phyloP scores from a whole-genome alignment of 768 basidiomycete species.

The Trametes gibbosa region DNA sequence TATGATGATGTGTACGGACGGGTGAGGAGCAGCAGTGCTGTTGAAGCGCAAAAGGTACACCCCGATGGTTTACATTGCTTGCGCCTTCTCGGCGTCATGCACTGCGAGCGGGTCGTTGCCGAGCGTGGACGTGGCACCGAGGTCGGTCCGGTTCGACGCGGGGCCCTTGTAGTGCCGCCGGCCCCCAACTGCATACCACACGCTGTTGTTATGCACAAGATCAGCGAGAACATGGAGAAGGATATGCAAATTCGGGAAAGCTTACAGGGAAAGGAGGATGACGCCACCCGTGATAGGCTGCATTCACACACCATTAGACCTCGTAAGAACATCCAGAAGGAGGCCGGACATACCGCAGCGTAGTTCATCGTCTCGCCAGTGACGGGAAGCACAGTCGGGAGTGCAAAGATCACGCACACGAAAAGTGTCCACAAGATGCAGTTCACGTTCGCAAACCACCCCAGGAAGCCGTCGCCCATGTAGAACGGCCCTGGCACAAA shows the following conservation, averaged over 20 bases:
- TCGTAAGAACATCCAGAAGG: neutral
- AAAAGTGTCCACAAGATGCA: slow-evolving; percentile 72
- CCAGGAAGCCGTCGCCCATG: slow-evolving; percentile 68
- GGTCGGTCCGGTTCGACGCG: slow-evolving; percentile 20
- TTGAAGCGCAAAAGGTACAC: slow-evolving; percentile 14
- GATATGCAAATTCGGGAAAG: neutral
- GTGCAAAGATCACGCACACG: slow-evolving; percentile 66
- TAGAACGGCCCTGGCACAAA: slow-evolving; percentile 89
- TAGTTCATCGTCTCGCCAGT: slow-evolving; percentile 79
- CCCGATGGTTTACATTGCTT: neutral
- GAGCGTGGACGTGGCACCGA: neutral
- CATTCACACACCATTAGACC: neutral
- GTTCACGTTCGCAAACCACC: slow-evolving; percentile 56
- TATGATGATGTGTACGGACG: neutral
- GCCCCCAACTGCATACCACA: slow-evolving; percentile 14
- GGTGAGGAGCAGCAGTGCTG: neutral
- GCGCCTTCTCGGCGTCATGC: slow-evolving; percentile 5
- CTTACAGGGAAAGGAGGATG: slow-evolving; percentile 33
- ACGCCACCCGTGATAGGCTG: slow-evolving; percentile 36
- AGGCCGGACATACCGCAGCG: slow-evolving; percentile 50
- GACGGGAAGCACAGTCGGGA: slow-evolving; percentile 69
- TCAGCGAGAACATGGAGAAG: neutral
- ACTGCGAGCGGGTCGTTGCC: slow-evolving; percentile 1
- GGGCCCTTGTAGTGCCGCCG: slow-evolving; percentile 29
- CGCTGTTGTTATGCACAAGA: neutral